A percentile compares a stretch with the other conserved stretches of the same genome.
Conservation (phyloP, 208 protist genomes). For the Trypanosoma caninum region DNA sequence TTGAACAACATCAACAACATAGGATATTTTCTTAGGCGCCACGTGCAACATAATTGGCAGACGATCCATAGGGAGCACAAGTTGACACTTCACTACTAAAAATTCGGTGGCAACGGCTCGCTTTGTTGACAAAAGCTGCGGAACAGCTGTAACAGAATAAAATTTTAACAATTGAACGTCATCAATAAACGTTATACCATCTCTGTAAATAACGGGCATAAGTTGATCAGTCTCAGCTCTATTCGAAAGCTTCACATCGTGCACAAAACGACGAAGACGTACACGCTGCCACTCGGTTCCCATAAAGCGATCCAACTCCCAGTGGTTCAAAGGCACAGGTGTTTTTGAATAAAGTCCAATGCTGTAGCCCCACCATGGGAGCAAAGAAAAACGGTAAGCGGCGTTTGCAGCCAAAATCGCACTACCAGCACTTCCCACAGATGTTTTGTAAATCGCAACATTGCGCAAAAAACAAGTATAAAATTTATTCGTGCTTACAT, state of each 20-base stretch:
- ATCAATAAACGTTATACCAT: constrained; percentile 10
- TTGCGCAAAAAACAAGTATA: neutral
- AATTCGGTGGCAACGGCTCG: neutral
- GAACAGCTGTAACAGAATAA: constrained; percentile 27
- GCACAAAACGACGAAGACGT: constrained; percentile 27
- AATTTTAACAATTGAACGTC: constrained; percentile 22
- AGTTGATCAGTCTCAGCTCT: neutral
- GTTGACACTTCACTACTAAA: constrained; percentile 15
- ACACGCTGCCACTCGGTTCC: constrained; percentile 28
- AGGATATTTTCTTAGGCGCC: constrained; percentile 21
- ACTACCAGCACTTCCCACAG: constrained; percentile 12
- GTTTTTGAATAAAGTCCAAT: constrained; percentile 16
- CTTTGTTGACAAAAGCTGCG: constrained; percentile 15
- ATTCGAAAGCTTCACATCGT: constrained; percentile 12
- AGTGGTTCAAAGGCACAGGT: constrained; percentile 17
- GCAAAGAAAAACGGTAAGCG: constrained; percentile 26
- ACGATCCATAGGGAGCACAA: constrained; percentile 31
- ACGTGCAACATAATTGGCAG: constrained; percentile 21
- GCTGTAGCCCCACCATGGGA: constrained; percentile 28
- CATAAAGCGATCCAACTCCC: constrained; percentile 31
- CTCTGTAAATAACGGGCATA: constrained; percentile 4
- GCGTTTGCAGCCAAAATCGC: constrained; percentile 24
- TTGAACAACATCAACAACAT: constrained; percentile 15
- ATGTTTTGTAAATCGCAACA: constrained; percentile 8
- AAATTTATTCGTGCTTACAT: constrained; percentile 4